phyloP scores from a whole-genome alignment of 2,329 filamentous ascomycete species.

The Grosmannia huntii region DNA sequence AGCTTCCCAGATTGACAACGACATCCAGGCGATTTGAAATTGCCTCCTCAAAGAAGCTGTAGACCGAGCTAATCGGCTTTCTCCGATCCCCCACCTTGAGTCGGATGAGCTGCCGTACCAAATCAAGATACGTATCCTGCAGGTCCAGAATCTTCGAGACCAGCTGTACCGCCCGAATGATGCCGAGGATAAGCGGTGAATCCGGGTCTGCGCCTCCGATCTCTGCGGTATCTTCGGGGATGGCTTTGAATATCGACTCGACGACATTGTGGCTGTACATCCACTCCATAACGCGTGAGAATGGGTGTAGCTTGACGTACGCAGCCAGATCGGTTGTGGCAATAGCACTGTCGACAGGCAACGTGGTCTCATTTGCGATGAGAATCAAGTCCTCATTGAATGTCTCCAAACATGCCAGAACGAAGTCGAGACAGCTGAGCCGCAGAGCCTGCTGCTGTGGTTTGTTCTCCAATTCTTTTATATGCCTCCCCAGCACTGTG shows the following conservation, averaged over 20 bases:
- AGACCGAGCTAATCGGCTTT: constrained; percentile 54
- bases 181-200: constrained; percentile 68
- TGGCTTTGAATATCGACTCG: constrained; percentile 60
- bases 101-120: constrained; percentile 70
- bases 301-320: constrained; percentile 84
- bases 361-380: constrained; percentile 65
- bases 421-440: constrained; percentile 73
- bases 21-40: constrained; percentile 68
- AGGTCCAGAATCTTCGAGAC: constrained; percentile 73
- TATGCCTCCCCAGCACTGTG: constrained; percentile 57
- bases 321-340: constrained; percentile 59
- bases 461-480: constrained; percentile 39
- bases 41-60: constrained; percentile 86
- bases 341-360: constrained; percentile 64
- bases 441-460: constrained; percentile 61
- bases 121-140: constrained; percentile 81
- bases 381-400: constrained; percentile 93
- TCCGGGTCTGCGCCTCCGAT: constrained; percentile 61
- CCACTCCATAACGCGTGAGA: constrained; percentile 94
- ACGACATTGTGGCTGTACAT: constrained; percentile 89
- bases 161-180: constrained; percentile 71
- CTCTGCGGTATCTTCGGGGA: constrained; percentile 63
- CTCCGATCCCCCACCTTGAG: constrained; percentile 46
- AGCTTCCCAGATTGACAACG: constrained; percentile 72
- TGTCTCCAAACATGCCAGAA: constrained; percentile 61